phyloP scores from a whole-genome alignment of 345 rosid genomes.

The Lagerstroemia speciosa region DNA sequence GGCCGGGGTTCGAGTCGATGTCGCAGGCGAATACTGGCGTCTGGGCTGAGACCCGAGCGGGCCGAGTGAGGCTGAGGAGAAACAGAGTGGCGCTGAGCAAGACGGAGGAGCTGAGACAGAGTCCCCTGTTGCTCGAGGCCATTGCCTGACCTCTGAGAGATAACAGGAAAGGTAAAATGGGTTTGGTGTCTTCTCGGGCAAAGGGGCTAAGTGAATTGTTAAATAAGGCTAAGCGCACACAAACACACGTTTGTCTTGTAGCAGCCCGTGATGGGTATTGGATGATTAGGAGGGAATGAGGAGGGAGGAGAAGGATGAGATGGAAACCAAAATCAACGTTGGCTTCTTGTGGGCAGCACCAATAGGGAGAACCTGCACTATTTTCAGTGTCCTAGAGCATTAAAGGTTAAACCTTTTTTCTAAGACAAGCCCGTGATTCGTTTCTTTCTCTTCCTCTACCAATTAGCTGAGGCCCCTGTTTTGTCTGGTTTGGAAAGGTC shows the following conservation, averaged over 20 bases:
- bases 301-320: not conserved
- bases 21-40: conserved; percentile 73
- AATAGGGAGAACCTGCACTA: conserved; percentile 1
- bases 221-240: conserved; percentile 1
- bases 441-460: not conserved
- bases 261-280: conserved; percentile 38
- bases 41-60: conserved; percentile 24
- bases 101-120: conserved; percentile 25
- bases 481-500: not conserved
- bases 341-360: not conserved
- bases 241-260: conserved; percentile 24
- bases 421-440: conserved; percentile 7
- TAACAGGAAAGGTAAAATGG: not conserved
- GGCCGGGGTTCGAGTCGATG: conserved; percentile 30
- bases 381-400: not conserved
- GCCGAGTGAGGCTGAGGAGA: conserved; percentile 3
- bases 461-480: not conserved
- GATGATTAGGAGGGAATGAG: conserved; percentile 1
- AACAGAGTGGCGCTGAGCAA: conserved; percentile 11
- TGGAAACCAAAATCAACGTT: not conserved
- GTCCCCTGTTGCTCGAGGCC: conserved; percentile 22
- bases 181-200: not conserved
- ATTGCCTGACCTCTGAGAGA: not conserved
- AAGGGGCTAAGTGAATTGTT: not conserved
- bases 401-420: not conserved